Conservation (phyloP, 148 eudicot species). For the Silene latifolia region DNA sequence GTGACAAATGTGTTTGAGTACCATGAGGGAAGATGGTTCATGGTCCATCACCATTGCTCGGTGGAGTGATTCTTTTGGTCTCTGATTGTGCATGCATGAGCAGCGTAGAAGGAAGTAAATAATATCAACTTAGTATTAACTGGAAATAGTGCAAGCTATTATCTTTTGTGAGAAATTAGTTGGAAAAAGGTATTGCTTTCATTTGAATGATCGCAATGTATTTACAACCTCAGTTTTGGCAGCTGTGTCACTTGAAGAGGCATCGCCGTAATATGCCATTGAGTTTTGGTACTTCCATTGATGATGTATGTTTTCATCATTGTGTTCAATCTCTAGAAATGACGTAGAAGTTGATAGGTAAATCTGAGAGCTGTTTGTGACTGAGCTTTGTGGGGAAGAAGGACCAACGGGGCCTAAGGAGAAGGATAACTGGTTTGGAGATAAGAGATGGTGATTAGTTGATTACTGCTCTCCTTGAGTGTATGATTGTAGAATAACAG, state of each 20-base stretch:
- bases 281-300: not conserved
- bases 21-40: slow-evolving; percentile 80
- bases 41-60: slow-evolving; percentile 96
- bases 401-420: slow-evolving; percentile 99
- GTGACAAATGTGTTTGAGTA: slow-evolving; percentile 75
- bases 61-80: slow-evolving; percentile 46
- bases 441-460: slow-evolving; percentile 55
- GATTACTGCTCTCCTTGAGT: too few relatives aligned
- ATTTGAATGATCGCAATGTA: slow-evolving; percentile 23
- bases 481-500: too few relatives aligned
- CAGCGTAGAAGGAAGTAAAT: slow-evolving; percentile 21
- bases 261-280: not conserved
- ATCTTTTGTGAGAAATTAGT: slow-evolving; percentile 33
- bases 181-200: slow-evolving; percentile 24
- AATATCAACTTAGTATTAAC: slow-evolving; percentile 37
- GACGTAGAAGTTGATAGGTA: not conserved
- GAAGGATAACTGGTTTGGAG: slow-evolving; percentile 91
- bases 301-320: not conserved
- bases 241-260: slow-evolving; percentile 20
- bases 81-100: slow-evolving; percentile 47
- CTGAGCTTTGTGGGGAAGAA: slow-evolving; percentile 86
- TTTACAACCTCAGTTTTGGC: slow-evolving; percentile 33
- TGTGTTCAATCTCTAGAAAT: too few relatives aligned
- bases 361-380: not conserved
- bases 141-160: slow-evolving; percentile 29